A percentile compares a stretch with the other conserved stretches of the same genome.
Evolutionary conservation across 768 basidiomycete genomes (phyloP).

Genomic region (Trametes cingulata): DNA sequence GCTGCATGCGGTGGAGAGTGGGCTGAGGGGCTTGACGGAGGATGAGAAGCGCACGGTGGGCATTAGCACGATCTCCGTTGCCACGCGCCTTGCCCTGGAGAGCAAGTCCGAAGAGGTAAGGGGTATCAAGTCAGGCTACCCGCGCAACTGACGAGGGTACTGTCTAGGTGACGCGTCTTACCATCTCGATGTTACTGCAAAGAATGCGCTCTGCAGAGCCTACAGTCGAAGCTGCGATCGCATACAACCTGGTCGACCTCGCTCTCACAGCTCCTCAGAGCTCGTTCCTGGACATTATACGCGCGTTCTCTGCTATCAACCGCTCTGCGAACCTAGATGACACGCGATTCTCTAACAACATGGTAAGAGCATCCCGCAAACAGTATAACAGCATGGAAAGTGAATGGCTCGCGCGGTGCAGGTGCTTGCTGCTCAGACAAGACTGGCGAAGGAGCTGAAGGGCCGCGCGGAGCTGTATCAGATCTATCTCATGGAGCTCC

Average conservation of each 20-base stretch:
- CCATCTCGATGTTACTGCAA: conserved; percentile 91
- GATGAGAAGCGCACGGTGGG: conserved; percentile 84
- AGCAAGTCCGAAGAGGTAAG: conserved; percentile 80
- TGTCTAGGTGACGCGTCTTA: conserved; percentile 74
- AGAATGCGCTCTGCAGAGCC: conserved; percentile 83
- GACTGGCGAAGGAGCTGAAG: conserved; percentile 77
- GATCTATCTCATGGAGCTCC: conserved; percentile 78
- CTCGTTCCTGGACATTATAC: conserved; percentile 81
- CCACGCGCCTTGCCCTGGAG: conserved; percentile 84
- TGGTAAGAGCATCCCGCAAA: conserved; percentile 54
- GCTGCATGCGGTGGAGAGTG: conserved; percentile 60
- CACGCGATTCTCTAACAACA: conserved; percentile 85
- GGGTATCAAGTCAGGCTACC: neutral
- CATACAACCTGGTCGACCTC: conserved; percentile 88
- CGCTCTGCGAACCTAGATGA: conserved; percentile 88
- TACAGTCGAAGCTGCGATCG: conserved; percentile 87
- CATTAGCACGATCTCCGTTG: conserved; percentile 90
- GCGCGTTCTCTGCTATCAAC: conserved; percentile 82
- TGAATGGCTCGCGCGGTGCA: conserved; percentile 31
- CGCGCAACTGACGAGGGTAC: neutral
- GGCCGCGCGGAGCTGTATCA: conserved; percentile 77
- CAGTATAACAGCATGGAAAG: neutral
- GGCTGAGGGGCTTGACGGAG: conserved; percentile 68
- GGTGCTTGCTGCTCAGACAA: conserved; percentile 90
- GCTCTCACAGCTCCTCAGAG: conserved; percentile 76